Evolutionary conservation across 1,284 basidiomycete genomes (phyloP).

Genomic region (Ustilago hordei): DNA sequence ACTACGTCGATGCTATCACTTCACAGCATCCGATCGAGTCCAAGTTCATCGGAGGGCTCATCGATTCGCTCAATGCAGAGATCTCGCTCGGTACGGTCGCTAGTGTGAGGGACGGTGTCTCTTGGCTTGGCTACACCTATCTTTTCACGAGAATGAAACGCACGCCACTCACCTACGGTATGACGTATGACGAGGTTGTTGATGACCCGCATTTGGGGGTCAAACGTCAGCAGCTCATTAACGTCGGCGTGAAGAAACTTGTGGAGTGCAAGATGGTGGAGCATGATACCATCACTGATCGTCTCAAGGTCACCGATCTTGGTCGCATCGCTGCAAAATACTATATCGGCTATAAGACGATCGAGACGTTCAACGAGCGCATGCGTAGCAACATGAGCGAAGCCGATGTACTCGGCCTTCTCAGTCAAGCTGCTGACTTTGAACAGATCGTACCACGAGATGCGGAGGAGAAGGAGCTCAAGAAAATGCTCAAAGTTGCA

Average conservation of each 20-base stretch:
- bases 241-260: conserved; percentile 78
- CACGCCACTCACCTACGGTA: conserved; percentile 90
- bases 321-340: conserved; percentile 96
- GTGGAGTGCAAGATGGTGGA: conserved; percentile 85
- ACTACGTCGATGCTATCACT: conserved; percentile 90
- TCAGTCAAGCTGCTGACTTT: conserved; percentile 95
- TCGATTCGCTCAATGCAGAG: conserved; percentile 95
- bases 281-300: conserved; percentile 77
- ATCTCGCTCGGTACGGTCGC: conserved; percentile 94
- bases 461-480: conserved; percentile 86
- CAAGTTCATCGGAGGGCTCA: conserved; percentile 83
- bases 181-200: conserved; percentile 78
- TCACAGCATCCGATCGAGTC: conserved; percentile 96
- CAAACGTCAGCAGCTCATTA: conserved; percentile 81
- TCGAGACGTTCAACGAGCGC: conserved; percentile 87
- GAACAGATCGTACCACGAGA: conserved; percentile 94
- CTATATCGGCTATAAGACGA: conserved; percentile 87
- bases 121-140: conserved; percentile 98
- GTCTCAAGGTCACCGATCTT: conserved; percentile 83
- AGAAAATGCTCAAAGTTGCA: conserved; percentile 76
- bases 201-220: conserved; percentile 84
- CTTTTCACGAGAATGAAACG: conserved; percentile 94
- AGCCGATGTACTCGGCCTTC: conserved; percentile 87
- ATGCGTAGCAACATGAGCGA: conserved; percentile 90
- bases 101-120: conserved; percentile 85